A percentile compares a stretch with the other conserved stretches of the same genome.
These are phyloP conservation scores for Rhododendron ferrugineum DNA, from an alignment of 148 eudicot species.

Conservation along the genomic window DNA sequence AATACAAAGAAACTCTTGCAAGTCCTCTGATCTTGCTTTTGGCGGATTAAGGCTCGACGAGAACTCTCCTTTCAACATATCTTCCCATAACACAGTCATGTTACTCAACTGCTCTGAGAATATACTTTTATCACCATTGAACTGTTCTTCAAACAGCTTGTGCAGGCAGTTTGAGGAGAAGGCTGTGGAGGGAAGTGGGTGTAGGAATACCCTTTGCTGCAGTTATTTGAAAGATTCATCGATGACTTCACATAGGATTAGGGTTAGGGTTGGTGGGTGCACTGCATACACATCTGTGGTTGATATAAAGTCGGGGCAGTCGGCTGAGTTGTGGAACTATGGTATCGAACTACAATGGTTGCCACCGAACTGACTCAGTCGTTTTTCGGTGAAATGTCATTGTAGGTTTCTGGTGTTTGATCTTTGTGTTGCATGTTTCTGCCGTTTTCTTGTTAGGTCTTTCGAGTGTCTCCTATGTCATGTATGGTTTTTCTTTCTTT, in stretches of 20 bases:
- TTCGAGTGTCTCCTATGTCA: neutral
- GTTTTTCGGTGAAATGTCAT: neutral
- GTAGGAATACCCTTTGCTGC: constrained; percentile 30
- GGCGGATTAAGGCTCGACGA: constrained; percentile 21
- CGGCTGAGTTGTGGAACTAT: constrained; percentile 15
- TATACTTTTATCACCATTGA: constrained; percentile 22
- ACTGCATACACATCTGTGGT: constrained; percentile 28
- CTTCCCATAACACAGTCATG: constrained; percentile 28
- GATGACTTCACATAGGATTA: constrained; percentile 23
- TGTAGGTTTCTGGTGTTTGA: neutral
- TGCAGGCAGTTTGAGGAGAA: constrained; percentile 24
- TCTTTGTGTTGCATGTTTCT: neutral
- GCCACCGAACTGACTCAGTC: constrained; percentile 16
- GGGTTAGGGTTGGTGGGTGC: constrained; percentile 30
- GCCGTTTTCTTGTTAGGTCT: neutral
- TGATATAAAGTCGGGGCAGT: constrained; percentile 10
- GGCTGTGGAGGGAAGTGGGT: constrained; percentile 14
- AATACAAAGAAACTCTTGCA: constrained; percentile 13
- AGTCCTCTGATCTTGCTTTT: constrained; percentile 18
- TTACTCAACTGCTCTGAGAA: constrained; percentile 27
- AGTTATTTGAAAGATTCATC: constrained; percentile 22
- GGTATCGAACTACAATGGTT: constrained; percentile 34
- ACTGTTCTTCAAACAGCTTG: constrained; percentile 22
- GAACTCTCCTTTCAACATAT: constrained; percentile 31
- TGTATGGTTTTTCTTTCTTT: neutral